Evolutionary conservation across 495 filamentous ascomycete genomes (phyloP), one percentile per base, ranked within the genome.

Genomic region (Neurospora pannonica): DNA sequence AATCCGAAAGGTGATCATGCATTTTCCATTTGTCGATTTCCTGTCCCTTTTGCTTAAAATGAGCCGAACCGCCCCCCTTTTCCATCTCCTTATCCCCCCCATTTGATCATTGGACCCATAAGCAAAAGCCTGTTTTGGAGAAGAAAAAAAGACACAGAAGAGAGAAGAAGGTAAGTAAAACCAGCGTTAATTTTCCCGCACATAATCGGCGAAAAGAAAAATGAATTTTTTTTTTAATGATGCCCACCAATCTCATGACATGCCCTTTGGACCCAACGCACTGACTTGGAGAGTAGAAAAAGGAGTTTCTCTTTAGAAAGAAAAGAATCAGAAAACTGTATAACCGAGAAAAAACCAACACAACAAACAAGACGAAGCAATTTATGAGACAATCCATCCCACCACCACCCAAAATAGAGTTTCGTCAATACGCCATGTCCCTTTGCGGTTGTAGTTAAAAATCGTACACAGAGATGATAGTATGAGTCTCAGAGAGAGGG

Each of bases 61-160:
- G 21, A 54, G 21, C 46, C 46, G 21, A 54, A 11, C 48, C 48
- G 48, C 48, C 48, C 11, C 11, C 5, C 17, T 43, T 24, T 54
- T 54, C 13, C 48, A 15, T 24, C 46, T 72, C 72, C 38, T 70
- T 71, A 71, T 70, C 48, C 60, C 24, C 37, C 72, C 19, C 15
- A 54, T 54, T 54, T 54, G 46, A 28, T 54, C 46, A 54, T 54
- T 54, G 21, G 48, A 54, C 54, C 69, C 73, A 46, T 37, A 71
- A 74, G 70, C 73, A 40, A 72, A 71, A 73, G 72, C 39, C 37
- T 74, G 67, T 69, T 34, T 31, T 70, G 36, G 67, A 42, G 24
- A 34, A 36, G 19, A 24, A 70, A 36, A 73, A 46, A 71, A 42
- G 24, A 36, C 40, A 73, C 21, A 54, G 71, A 75, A 36, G 62